phyloP scores from a whole-genome alignment of 192 early-diverging fungal species.

The Diversispora epigaea region DNA sequence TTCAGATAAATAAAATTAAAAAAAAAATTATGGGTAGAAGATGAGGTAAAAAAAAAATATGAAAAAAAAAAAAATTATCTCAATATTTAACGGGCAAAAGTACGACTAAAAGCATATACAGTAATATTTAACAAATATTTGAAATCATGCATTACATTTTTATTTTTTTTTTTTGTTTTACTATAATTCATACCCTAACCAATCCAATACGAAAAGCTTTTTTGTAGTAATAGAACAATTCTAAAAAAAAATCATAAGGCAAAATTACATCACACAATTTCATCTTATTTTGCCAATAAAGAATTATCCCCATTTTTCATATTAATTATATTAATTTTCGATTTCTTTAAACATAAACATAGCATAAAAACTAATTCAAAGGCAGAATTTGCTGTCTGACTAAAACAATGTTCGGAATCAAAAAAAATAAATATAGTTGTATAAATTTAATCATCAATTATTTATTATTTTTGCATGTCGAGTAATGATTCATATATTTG shows the following conservation, averaged over 20 bases:
- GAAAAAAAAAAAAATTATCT: background rate
- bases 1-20: background rate
- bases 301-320: constrained; percentile 4
- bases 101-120: background rate
- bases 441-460: too few relatives aligned
- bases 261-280: constrained; percentile 14
- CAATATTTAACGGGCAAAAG: too few relatives aligned
- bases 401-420: too few relatives aligned
- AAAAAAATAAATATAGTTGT: too few relatives aligned
- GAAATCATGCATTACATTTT: constrained; percentile 12
- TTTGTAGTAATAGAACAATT: constrained; percentile 25
- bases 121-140: constrained; percentile 2
- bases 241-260: background rate
- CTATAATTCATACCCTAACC: constrained; percentile 12
- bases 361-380: too few relatives aligned
- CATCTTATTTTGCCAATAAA: constrained; percentile 22
- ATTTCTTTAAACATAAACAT: too few relatives aligned
- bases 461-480: too few relatives aligned
- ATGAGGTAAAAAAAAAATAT: background rate
- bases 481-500: too few relatives aligned
- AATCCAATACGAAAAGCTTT: constrained; percentile 4
- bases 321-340: too few relatives aligned
- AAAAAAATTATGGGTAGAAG: background rate
- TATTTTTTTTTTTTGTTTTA: constrained; percentile 9
- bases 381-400: too few relatives aligned